Evolutionary conservation across 768 basidiomycete species (phyloP), one percentile per base, ranked within the genome.

Genomic region (Psilocybe subaeruginosa): DNA sequence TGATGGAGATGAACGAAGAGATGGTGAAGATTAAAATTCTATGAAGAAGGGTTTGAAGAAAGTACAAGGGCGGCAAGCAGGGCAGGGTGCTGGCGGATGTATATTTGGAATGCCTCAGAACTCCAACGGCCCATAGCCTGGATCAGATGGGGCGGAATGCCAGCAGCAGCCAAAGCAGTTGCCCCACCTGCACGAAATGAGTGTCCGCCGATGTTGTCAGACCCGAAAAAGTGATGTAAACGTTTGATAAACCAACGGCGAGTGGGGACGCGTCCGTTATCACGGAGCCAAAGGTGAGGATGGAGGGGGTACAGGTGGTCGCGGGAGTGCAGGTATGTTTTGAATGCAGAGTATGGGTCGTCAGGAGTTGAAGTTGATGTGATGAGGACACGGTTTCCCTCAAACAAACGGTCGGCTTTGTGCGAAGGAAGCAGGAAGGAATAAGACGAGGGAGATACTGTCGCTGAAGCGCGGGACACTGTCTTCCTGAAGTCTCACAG

Each of bases 101-200:
- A 76, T 2, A 68, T 67, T 29, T 65, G 64, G 64, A 71, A 77
- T 0, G 72, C 41, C 2, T 69, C 62, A 1, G 77, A 78, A 0
- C 73, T 58, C 80, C 80, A 81, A 0, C 76, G 66, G 0, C 80
- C 79, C 0, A 72, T 59, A 0, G 69, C 70, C 52, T 79, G 79
- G 19, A 82, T 80, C 11, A 68, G 39, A 31, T 65, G 54, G 0
- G 71, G 67, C 0, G 73, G 55, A 2, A 68, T 63, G 0, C 79
- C 77, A 46, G 11, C 9, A 2, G 12, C 8, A 14, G 60, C 60
- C 3, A 61, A 23, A 2, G 27, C 43, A 35, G 60, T 61, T 2
- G 60, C 60, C 1, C 60, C 60, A 1, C 60, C 60, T 3, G 60
- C 17, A 3, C 60, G 39, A 30, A 61, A 49, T 0, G 60, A 61